Evolutionary conservation across 208 protist species (phyloP).

Genomic region (Acanthamoeba royreba): DNA sequence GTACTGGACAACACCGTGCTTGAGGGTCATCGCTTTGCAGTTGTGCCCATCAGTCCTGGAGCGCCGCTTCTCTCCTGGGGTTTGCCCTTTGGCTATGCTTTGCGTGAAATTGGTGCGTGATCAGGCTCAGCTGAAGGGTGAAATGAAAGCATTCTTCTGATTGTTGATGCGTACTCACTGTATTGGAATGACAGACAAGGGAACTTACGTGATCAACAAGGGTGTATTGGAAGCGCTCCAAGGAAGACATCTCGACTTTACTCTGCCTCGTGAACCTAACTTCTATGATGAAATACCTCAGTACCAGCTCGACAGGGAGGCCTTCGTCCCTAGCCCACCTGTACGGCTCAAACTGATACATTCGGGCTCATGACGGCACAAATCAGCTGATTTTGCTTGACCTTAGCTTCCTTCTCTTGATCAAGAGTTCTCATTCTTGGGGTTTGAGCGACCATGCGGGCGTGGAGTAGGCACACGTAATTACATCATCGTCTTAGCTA

Average conservation of each 20-base stretch:
- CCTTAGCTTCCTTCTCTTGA: background rate
- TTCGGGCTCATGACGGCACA: background rate
- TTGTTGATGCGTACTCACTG: too few relatives aligned
- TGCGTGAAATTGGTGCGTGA: slow-evolving; percentile 22
- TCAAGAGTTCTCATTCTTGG: background rate
- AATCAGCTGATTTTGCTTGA: too few relatives aligned
- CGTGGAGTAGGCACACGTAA: slow-evolving; percentile 65
- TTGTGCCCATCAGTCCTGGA: background rate
- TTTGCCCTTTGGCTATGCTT: slow-evolving; percentile 55
- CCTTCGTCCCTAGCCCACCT: background rate
- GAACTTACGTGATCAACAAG: slow-evolving; percentile 49
- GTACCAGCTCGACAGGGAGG: background rate
- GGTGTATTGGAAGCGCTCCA: slow-evolving; percentile 38
- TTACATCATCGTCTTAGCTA: slow-evolving; percentile 44
- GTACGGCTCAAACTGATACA: too few relatives aligned
- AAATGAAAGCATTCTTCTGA: too few relatives aligned
- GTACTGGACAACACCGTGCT: slow-evolving; percentile 42
- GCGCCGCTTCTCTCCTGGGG: slow-evolving; percentile 49
- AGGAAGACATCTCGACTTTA: slow-evolving; percentile 18
- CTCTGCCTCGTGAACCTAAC: slow-evolving; percentile 46
- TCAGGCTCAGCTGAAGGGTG: too few relatives aligned
- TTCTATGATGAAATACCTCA: slow-evolving; percentile 42
- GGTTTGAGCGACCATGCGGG: background rate
- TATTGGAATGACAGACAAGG: too few relatives aligned
- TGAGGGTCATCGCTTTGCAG: slow-evolving; percentile 63